Evolutionary conservation across 2,329 filamentous ascomycete species (phyloP).

Genomic region (Apiospora saccharicola): DNA sequence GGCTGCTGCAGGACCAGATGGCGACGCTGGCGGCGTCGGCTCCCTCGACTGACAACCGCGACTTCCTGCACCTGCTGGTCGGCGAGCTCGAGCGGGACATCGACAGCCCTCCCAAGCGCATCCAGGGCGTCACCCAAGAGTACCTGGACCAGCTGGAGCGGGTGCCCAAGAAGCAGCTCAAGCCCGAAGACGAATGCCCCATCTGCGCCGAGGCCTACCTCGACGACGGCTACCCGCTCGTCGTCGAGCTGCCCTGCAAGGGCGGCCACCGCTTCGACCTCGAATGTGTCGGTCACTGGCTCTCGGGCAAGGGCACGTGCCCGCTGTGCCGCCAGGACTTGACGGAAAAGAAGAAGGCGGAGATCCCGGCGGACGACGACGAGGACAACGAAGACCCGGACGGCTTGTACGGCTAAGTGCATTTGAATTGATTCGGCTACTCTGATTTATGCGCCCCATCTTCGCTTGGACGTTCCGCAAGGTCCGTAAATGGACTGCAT

Average conservation of each 20-base stretch:
- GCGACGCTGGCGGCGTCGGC: constrained; percentile 57
- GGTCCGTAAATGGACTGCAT: neutral
- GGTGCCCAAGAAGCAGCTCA: constrained; percentile 59
- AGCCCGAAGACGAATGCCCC: constrained; percentile 61
- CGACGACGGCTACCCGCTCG: constrained; percentile 68
- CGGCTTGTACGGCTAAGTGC: constrained; percentile 52
- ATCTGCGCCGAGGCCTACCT: constrained; percentile 70
- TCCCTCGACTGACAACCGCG: constrained; percentile 56
- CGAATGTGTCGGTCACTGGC: constrained; percentile 73
- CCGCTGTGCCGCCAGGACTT: constrained; percentile 69
- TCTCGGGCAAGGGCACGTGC: constrained; percentile 69
- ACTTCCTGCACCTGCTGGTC: constrained; percentile 60
- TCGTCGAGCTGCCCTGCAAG: constrained; percentile 70
- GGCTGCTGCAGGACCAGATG: constrained; percentile 66
- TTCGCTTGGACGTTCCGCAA: neutral
- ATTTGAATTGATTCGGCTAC: neutral
- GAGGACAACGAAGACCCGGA: constrained; percentile 62
- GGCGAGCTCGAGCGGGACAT: constrained; percentile 57
- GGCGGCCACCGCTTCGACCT: constrained; percentile 67
- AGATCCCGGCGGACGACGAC: constrained; percentile 51
- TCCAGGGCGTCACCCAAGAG: constrained; percentile 64
- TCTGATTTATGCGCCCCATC: too few species aligned
- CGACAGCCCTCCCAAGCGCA: constrained; percentile 56
- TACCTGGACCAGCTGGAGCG: constrained; percentile 68
- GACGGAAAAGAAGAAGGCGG: constrained; percentile 58